Percentiles rank a stretch among this genome's conserved stretches.
Evolutionary conservation across 2,329 filamentous ascomycete species (phyloP).

Genomic region (Ophiostoma pallidulum): DNA sequence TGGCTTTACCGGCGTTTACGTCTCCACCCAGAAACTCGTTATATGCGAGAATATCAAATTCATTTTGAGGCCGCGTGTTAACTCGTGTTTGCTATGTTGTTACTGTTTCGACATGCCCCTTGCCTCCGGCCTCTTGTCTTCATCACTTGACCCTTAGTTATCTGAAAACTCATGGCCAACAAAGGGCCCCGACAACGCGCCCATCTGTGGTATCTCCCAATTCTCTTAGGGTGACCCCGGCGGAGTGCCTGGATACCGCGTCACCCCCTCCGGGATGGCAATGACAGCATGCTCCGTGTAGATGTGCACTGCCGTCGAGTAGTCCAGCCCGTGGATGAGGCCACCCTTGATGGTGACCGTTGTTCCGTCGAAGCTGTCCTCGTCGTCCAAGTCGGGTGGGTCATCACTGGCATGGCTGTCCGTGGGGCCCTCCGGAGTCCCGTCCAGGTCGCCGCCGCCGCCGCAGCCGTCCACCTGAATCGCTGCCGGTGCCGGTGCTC

Average conservation of each 20-base stretch:
- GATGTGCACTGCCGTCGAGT: slow-evolving; percentile 34
- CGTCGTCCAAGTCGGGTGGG: slow-evolving; percentile 12
- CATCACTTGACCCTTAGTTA: too few species aligned
- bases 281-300: slow-evolving; percentile 36
- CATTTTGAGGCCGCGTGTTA: too few species aligned
- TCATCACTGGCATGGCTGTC: background rate
- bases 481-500: too few species aligned
- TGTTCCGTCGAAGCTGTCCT: slow-evolving; percentile 28
- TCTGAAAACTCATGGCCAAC: background rate
- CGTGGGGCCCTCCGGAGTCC: background rate
- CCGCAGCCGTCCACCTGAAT: slow-evolving; percentile 2
- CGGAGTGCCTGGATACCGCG: slow-evolving; percentile 14
- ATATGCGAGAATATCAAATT: too few species aligned
- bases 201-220: background rate
- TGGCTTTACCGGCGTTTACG: too few species aligned
- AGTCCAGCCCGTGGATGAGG: slow-evolving; percentile 29
- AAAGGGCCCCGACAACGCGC: background rate
- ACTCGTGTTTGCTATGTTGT: too few species aligned
- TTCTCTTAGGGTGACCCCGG: background rate
- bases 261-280: slow-evolving; percentile 29
- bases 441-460: slow-evolving; percentile 2
- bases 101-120: too few species aligned
- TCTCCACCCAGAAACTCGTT: too few species aligned
- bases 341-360: slow-evolving; percentile 40
- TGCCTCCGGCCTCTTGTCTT: too few species aligned